Evolutionary conservation across 768 basidiomycete genomes (phyloP).

Genomic region (Calocybe cyanea): DNA sequence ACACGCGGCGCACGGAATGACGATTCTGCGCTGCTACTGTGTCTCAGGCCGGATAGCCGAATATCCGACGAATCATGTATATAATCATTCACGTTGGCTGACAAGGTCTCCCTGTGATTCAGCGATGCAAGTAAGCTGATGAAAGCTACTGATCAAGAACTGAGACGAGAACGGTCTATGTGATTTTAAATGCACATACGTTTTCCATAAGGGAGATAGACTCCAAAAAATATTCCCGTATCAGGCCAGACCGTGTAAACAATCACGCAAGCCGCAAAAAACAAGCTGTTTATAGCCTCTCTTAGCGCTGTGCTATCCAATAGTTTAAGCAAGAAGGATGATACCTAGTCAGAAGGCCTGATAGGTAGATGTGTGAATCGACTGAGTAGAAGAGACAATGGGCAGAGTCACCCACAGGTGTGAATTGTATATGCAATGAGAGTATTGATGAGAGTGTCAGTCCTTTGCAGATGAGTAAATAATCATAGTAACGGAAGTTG

Average conservation of each 20-base stretch:
- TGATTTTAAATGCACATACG: slow-evolving; percentile 18
- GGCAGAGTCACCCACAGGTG: slow-evolving; percentile 31
- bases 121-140: slow-evolving; percentile 13
- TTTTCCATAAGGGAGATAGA: slow-evolving; percentile 44
- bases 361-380: not conserved
- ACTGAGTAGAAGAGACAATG: no score
- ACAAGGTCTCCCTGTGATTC: not conserved
- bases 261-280: slow-evolving; percentile 25
- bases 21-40: no score
- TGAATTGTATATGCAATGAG: slow-evolving; percentile 47
- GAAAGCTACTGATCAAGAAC: slow-evolving; percentile 9
- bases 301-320: not conserved
- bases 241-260: slow-evolving; percentile 40
- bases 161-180: not conserved
- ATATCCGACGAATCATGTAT: no score
- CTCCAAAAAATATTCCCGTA: slow-evolving; percentile 38
- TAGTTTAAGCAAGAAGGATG: not conserved
- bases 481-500: no score
- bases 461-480: slow-evolving; percentile 24
- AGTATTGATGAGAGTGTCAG: slow-evolving; percentile 38
- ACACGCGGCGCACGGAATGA: no score
- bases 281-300: slow-evolving; percentile 17
- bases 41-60: no score
- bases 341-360: slow-evolving; percentile 31
- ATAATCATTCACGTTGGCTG: no score